Evolutionary conservation across 805 yeast genomes (phyloP), one percentile per base, ranked within the genome.

Genomic region (Candida namnaoensis): DNA sequence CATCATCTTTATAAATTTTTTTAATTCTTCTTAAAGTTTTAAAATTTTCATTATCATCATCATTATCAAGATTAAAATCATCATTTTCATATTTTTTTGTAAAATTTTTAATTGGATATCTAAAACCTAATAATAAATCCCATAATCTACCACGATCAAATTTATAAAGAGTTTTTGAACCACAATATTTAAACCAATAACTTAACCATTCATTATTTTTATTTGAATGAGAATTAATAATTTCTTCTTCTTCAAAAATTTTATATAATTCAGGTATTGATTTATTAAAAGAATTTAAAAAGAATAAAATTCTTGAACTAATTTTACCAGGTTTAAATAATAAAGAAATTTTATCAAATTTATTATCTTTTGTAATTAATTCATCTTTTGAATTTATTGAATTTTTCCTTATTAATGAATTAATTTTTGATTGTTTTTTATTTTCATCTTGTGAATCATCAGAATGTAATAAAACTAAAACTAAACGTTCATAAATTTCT

Each of bases 141-240:
- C 98, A 90, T 7, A 88, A 69, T 46, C 96, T 70, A 11, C 93
- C 96, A 40, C 96, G 64, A 60, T 88, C 96, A 44, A 70, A 71
- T 46, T 83, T 73, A 36, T 88, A 81, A 75, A 95, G 78, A 7
- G 82, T 88, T 60, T 85, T 85, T 12, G 93, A 76, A 19, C 96
- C 96, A 54, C 86, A 76, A 72, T 85, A 90, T 56, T 88, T 87
- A 47, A 90, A 68, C 97, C 97, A 90, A 95, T 96, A 90, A 34
- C 87, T 72, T 25, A 88, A 67, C 97, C 97, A 90, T 55, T 82
- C 88, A 50, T 86, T 93, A 47, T 83, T 88, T 45, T 76, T 69
- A 36, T 72, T 68, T 14, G 64, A 51, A 42, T 68, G 69, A 35
- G 76, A 72, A 48, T 78, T 78, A 37, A 84, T 61, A 25, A 84